Conservation (phyloP, 1,284 basidiomycete genomes). For the Phylloboletellus chloephorus region DNA sequence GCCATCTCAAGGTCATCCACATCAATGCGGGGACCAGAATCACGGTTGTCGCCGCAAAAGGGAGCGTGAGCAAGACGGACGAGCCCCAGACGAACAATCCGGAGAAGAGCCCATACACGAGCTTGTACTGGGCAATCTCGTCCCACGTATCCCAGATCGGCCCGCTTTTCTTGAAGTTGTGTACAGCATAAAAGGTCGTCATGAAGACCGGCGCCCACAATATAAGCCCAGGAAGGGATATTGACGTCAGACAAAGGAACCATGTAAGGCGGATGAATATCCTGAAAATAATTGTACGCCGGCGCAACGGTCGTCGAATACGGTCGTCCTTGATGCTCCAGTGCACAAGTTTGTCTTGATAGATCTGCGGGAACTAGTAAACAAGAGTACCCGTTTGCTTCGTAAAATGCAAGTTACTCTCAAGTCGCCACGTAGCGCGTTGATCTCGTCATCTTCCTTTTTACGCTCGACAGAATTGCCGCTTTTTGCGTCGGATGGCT, state of each 20-base stretch:
- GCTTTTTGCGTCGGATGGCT: constrained; percentile 35
- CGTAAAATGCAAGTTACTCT: constrained; percentile 43
- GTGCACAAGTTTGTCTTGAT: constrained; percentile 62
- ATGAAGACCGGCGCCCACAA: constrained; percentile 75
- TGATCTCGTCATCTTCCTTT: constrained; percentile 33
- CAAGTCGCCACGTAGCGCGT: constrained; percentile 50
- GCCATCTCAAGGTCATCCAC: constrained; percentile 85
- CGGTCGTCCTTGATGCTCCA: constrained; percentile 79
- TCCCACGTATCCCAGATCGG: constrained; percentile 80
- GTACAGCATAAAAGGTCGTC: constrained; percentile 59
- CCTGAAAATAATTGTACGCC: constrained; percentile 47
- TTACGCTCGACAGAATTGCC: constrained; percentile 19
- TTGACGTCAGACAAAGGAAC: constrained; percentile 58
- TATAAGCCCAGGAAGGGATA: constrained; percentile 76
- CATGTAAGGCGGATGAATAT: constrained; percentile 60
- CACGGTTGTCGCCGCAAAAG: constrained; percentile 50
- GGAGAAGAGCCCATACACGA: constrained; percentile 72
- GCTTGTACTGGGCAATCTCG: constrained; percentile 85
- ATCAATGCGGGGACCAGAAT: constrained; percentile 64
- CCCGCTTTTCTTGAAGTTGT: constrained; percentile 69
- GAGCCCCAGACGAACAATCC: constrained; percentile 61
- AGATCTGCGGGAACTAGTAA: constrained; percentile 41
- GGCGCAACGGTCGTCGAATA: constrained; percentile 58
- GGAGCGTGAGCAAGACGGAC: constrained; percentile 53
- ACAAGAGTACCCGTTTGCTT: not conserved